Evolutionary conservation across 306 rosid species (phyloP).

Genomic region (Quercus agrifolia): DNA sequence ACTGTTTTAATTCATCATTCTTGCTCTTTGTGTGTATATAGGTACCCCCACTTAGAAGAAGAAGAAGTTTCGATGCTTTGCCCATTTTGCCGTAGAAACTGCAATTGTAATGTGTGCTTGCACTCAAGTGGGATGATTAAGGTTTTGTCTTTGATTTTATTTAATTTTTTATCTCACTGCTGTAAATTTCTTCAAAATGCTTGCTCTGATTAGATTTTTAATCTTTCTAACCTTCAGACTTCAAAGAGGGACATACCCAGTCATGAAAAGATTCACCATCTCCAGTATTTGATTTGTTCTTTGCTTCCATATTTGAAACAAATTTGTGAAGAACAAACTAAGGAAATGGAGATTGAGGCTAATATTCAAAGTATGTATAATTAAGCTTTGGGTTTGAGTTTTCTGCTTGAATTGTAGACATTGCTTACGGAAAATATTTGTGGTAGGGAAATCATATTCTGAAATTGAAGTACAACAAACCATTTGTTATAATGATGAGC

Average conservation of each 20-base stretch:
- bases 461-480: conserved; percentile 48
- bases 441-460: conserved; percentile 45
- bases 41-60: conserved; percentile 63
- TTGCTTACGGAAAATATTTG: conserved; percentile 7
- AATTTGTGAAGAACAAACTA: conserved; percentile 56
- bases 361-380: conserved; percentile 46
- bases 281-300: conserved; percentile 36
- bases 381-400: conserved; percentile 25
- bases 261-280: conserved; percentile 43
- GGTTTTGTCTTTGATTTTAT: conserved; percentile 32
- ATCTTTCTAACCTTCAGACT: conserved; percentile 44
- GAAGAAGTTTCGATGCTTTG: conserved; percentile 51
- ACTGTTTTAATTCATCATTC: conserved; percentile 11
- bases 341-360: conserved; percentile 69
- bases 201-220: not conserved
- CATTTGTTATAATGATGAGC: conserved; percentile 55
- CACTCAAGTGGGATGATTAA: conserved; percentile 52
- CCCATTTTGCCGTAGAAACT: conserved; percentile 63
- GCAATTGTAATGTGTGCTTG: conserved; percentile 86
- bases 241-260: conserved; percentile 41
- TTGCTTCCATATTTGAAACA: conserved; percentile 56
- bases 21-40: conserved; percentile 22
- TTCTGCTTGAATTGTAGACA: conserved; percentile 10
- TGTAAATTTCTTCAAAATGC: not conserved
- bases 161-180: not conserved